phyloP scores from a whole-genome alignment of 371 early-diverging fungal species.

The Mortierella sp. region DNA sequence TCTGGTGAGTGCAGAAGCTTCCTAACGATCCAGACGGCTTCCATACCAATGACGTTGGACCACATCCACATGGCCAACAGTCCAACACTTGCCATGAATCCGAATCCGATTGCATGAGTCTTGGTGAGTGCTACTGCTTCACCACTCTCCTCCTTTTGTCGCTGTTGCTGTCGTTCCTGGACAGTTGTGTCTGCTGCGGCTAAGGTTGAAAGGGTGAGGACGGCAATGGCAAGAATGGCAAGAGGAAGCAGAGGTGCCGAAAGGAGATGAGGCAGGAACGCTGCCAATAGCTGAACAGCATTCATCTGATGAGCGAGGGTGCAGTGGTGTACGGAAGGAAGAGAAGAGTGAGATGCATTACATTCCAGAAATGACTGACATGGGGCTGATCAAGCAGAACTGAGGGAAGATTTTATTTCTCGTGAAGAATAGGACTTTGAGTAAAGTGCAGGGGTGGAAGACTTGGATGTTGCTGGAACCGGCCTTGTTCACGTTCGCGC shows the following conservation, averaged over 20 bases:
- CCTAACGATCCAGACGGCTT: not conserved
- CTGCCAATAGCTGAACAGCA: conserved; percentile 13
- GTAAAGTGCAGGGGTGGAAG: conserved; percentile 36
- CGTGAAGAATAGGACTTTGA: conserved; percentile 39
- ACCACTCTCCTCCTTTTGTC: conserved; percentile 40
- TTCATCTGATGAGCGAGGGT: conserved; percentile 20
- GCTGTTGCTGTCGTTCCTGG: conserved; percentile 40
- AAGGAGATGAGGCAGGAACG: conserved; percentile 29
- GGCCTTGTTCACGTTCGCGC: conserved; percentile 34
- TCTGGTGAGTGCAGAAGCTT: too few species aligned
- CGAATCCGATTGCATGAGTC: conserved; percentile 43
- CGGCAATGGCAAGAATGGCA: conserved; percentile 30
- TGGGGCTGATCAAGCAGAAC: too few species aligned
- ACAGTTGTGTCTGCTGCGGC: conserved; percentile 50
- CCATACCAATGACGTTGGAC: conserved; percentile 43
- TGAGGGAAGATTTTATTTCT: conserved; percentile 17
- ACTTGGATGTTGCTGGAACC: conserved; percentile 26
- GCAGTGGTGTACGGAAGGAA: not conserved
- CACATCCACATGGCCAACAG: conserved; percentile 55
- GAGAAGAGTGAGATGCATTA: too few species aligned
- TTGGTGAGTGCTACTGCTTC: conserved; percentile 36
- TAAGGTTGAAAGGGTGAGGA: conserved; percentile 38
- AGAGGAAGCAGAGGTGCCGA: conserved; percentile 44
- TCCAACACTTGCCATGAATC: conserved; percentile 43
- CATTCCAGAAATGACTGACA: too few species aligned